These are phyloP conservation scores for Escovopsis weberi DNA, from an alignment of 2,329 filamentous ascomycete species.

Conservation along the genomic window DNA sequence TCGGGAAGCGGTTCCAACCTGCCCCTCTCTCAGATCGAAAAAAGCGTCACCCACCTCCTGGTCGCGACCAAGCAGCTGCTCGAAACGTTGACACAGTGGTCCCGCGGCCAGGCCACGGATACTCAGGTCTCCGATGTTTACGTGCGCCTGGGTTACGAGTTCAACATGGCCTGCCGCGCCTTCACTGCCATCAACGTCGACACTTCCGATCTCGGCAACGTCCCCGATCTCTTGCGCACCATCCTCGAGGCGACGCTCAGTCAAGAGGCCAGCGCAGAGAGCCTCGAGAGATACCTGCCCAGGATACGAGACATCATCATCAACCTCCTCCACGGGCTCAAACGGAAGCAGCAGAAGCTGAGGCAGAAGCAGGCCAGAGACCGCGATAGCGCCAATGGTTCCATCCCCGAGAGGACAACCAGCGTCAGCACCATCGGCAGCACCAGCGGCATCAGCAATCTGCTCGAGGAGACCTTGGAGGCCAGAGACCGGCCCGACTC, in stretches of 20 bases:
- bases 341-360: conserved; percentile 90
- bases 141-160: conserved; percentile 92
- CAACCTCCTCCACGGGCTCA: conserved; percentile 86
- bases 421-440: conserved; percentile 46
- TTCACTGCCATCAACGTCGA: conserved; percentile 97
- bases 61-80: conserved; percentile 96
- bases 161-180: conserved; percentile 95
- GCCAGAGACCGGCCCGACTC: conserved; percentile 32
- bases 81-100: conserved; percentile 96
- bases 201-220: conserved; percentile 83
- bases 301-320: conserved; percentile 98
- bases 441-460: conserved; percentile 37
- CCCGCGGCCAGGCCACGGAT: conserved; percentile 78
- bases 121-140: conserved; percentile 96
- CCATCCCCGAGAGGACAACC: conserved; percentile 34
- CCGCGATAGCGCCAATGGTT: conserved; percentile 25
- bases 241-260: conserved; percentile 94
- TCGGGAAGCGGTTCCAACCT: conserved; percentile 52
- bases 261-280: conserved; percentile 88
- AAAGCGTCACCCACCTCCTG: conserved; percentile 93
- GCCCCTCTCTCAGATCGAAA: conserved; percentile 89
- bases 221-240: conserved; percentile 75
- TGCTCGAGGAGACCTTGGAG: conserved; percentile 46
- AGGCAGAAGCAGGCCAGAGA: conserved; percentile 46
- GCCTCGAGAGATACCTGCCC: conserved; percentile 84